Evolutionary conservation across 345 rosid genomes (phyloP).

Genomic region (Luvunga scandens): DNA sequence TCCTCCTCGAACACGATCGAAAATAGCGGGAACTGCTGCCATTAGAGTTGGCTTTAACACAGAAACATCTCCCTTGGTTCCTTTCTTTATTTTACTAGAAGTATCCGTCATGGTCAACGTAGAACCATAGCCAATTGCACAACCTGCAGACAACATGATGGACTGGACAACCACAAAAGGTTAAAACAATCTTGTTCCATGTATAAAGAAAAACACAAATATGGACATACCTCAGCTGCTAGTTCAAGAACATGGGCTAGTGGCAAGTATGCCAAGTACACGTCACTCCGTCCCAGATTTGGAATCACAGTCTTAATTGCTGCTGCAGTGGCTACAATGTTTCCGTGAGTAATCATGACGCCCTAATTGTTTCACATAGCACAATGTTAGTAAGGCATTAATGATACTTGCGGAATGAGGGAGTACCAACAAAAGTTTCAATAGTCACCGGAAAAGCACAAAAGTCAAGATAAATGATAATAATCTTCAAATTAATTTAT

Average conservation of each 20-base stretch:
- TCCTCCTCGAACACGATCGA: constrained; percentile 84
- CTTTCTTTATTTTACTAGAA: constrained; percentile 77
- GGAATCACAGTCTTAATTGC: constrained; percentile 76
- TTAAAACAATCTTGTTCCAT: constrained; percentile 16
- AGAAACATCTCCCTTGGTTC: constrained; percentile 91
- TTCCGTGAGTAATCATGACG: constrained; percentile 90
- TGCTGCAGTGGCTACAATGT: constrained; percentile 76
- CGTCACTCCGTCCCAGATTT: constrained; percentile 46
- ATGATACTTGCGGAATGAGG: background rate
- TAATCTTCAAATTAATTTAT: background rate
- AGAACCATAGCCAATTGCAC: constrained; percentile 87
- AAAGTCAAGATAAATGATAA: background rate
- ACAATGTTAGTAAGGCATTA: constrained; percentile 19
- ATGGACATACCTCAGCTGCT: constrained; percentile 71
- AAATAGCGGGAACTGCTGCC: constrained; percentile 88
- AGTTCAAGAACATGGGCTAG: constrained; percentile 94
- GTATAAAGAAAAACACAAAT: constrained; percentile 1
- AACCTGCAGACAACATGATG: constrained; percentile 60
- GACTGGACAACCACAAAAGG: constrained; percentile 45
- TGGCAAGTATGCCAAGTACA: constrained; percentile 81
- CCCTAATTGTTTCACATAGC: constrained; percentile 48
- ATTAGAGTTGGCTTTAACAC: constrained; percentile 72
- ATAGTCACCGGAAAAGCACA: background rate
- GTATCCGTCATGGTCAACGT: constrained; percentile 80
- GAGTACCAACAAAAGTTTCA: background rate